phyloP scores from a whole-genome alignment of 2,329 filamentous ascomycete species.

The Penicillium italicum region DNA sequence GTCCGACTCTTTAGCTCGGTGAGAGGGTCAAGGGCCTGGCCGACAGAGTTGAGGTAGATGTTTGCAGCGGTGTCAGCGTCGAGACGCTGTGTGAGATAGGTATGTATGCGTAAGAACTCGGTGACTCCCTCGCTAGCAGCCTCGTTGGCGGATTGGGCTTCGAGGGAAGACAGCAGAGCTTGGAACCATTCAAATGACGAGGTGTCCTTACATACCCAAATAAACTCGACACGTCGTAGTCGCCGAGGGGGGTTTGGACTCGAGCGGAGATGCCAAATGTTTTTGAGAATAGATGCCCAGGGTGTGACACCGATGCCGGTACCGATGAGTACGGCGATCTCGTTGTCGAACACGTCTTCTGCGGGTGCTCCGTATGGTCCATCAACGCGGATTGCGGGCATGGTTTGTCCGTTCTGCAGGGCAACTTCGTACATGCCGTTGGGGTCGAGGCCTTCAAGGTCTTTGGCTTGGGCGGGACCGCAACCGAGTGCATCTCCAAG shows the following conservation, averaged over 20 bases:
- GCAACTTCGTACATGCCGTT: constrained; percentile 98
- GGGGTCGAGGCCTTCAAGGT: constrained; percentile 86
- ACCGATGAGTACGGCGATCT: constrained; percentile 73
- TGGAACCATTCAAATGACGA: constrained; percentile 99
- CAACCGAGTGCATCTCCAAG: constrained; percentile 95
- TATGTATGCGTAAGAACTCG: constrained; percentile 96
- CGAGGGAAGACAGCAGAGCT: constrained; percentile 82
- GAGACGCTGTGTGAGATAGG: constrained; percentile 89
- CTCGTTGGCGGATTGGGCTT: constrained; percentile 74
- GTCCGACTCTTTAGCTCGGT: constrained; percentile 87
- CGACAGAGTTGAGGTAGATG: constrained; percentile 94
- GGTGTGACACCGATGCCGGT: constrained; percentile 84
- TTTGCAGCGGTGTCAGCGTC: constrained; percentile 92
- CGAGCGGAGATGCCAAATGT: constrained; percentile 95
- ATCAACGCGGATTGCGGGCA: constrained; percentile 86
- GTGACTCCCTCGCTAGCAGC: constrained; percentile 52
- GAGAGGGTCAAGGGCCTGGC: constrained; percentile 79
- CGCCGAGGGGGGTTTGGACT: constrained; percentile 83
- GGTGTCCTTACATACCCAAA: constrained; percentile 97
- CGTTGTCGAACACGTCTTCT: constrained; percentile 95
- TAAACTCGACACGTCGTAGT: constrained; percentile 93
- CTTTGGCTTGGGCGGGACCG: constrained; percentile 77
- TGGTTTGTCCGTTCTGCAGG: constrained; percentile 84
- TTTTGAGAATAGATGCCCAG: constrained; percentile 86
- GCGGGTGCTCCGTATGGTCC: constrained; percentile 95